Evolutionary conservation across 108 stramenopile genomes (phyloP), one percentile per base, ranked within the genome.

Genomic region (Cyclotella atomus): DNA sequence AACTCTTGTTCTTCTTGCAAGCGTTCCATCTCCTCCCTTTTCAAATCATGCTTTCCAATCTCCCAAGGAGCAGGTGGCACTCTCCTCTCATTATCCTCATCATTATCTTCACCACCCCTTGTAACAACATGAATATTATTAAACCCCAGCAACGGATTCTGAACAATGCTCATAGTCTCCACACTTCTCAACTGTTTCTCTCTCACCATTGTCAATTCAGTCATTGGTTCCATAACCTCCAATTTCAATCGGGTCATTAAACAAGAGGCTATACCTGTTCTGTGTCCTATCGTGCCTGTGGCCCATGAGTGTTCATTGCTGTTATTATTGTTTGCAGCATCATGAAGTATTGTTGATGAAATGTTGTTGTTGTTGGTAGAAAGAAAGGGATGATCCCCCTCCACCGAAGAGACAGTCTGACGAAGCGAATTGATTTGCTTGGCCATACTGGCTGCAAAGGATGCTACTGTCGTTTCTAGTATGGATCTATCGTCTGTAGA

Each of bases 361-460:
- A 68, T 12, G 12, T 41, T 12, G 12, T 41, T 9, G 38, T 41
- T 7, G 7, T 77, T 57, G 9, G 66, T n/a, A 5, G 69, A 55
- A 23, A 69, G 44, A 23, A 75, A 56, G 9, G 71, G 70, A 50
- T 68, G 63, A 36, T 85, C 77, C 15, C 71, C 69, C 36, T 68
- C 76, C 7, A 60, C 50, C 14, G 27, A n/a, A n/a, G n/a, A 59
- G 1, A 88, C 83, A 55, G 88, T 71, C 62, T 89, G 80, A 29
- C 90, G 75, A 35, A 95, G 74, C 9, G 91, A 85, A 54, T 95
- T 91, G 61, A 95, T 73, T 57, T 95, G 90, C 46, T 79, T 89
- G 3, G 88, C 90, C 43, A 90, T 93, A 7, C 90, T 89, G 0
- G 89, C 90, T 2, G 87, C 85, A 71, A 92, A 95, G 25, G 90